A percentile compares a stretch with the other conserved stretches of the same genome.
Evolutionary conservation across 2,329 filamentous ascomycete genomes (phyloP).

Genomic region (Didymella segeticola): DNA sequence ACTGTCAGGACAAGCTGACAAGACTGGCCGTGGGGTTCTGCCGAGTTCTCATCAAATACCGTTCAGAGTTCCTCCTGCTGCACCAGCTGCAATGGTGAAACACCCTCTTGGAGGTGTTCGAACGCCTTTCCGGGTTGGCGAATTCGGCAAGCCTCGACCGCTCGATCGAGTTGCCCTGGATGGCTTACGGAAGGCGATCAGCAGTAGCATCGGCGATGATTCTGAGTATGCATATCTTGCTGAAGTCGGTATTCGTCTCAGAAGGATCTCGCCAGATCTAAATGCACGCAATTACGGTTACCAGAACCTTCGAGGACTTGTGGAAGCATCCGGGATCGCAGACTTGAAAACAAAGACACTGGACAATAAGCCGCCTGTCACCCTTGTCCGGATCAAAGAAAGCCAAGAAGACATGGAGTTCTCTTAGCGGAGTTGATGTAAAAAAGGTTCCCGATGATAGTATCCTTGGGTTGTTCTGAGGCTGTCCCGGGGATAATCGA

Average conservation of each 20-base stretch:
- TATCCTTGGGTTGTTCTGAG: neutral
- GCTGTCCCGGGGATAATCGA: neutral
- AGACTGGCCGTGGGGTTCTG: neutral
- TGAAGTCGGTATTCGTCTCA: constrained; percentile 28
- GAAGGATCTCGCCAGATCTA: constrained; percentile 31
- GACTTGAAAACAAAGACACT: constrained; percentile 17
- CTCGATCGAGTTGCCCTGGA: constrained; percentile 27
- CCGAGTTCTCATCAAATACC: neutral
- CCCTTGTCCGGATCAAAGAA: constrained; percentile 19
- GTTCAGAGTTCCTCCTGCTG: neutral
- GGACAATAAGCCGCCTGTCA: constrained; percentile 15
- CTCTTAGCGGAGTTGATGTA: neutral
- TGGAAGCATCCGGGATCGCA: constrained; percentile 23
- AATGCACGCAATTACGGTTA: constrained; percentile 40
- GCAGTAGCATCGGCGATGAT: constrained; percentile 20
- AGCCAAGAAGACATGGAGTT: neutral
- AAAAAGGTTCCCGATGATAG: neutral
- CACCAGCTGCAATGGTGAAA: neutral
- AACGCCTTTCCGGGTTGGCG: neutral
- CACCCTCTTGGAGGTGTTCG: neutral
- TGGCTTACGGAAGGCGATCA: constrained; percentile 11
- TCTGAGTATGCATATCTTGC: constrained; percentile 36
- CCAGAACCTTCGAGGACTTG: constrained; percentile 16
- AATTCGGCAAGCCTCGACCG: neutral
- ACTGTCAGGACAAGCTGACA: neutral